Evolutionary conservation across 139 green algal genomes (phyloP), one percentile per base, ranked within the genome.

Genomic region (Choricystis sp.): DNA sequence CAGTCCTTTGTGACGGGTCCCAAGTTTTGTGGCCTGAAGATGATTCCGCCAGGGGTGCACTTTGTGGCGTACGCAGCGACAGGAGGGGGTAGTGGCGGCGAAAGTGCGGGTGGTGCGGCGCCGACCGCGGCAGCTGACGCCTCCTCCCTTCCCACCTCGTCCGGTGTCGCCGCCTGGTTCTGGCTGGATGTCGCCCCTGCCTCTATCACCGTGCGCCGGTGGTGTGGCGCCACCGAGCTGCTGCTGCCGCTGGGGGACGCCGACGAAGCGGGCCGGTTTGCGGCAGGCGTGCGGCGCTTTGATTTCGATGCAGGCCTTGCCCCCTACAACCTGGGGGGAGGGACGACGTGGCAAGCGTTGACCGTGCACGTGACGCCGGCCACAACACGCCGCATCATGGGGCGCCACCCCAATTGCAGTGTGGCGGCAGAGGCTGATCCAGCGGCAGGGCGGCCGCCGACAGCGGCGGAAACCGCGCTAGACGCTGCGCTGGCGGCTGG

Each of bases 11-110:
- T 84, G 4, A 68, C 69, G 21, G 89, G 89, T 0, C 79, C 80
- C 5, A 77, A 77, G 16, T 96, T 96, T 70, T 79, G 74, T 25
- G 89, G 89, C 29, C 64, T 96, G 4, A 96, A 96, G 69, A 95
- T 96, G 87, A 20, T 96, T 9, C 87, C 89, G 0, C 87, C 87
- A 1, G 89, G 89, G 1, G 26, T 72, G 0, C 89, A 96, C 64
- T 81, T 94, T n/a, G 56, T 94, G 0, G 83, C 76, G 22, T 89
- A 84, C 74, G 76, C 72, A 31, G 76, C 81, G 19, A 30, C 52
- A 21, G 68, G 64, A 20, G 29, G 62, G 21, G 57, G 40, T 9
- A 52, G 57, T 5, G 76, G 63, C 29, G 69, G n/a, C n/a, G n/a
- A n/a, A n/a, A n/a, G n/a, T n/a, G n/a, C n/a, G n/a, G n/a, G n/a